Evolutionary conservation across 2,329 filamentous ascomycete genomes (phyloP), one percentile per base, ranked within the genome.

Genomic region (Anthostomella pinea): DNA sequence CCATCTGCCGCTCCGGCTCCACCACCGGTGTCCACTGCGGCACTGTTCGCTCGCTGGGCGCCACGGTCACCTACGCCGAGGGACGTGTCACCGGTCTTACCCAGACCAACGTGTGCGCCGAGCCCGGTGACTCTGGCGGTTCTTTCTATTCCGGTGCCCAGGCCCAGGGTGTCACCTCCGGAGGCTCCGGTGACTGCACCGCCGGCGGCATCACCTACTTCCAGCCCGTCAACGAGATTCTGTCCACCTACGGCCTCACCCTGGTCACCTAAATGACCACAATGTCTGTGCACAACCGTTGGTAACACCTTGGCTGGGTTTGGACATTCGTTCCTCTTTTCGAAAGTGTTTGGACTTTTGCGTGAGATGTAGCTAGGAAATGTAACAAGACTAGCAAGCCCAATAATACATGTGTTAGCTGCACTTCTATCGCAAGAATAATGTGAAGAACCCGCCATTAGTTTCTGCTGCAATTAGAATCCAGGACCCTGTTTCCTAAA

Each of bases 111-210:
- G 62, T 64, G 30, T 66, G 63, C 52, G 62, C 63, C 35, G 63
- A 66, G 61, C 60, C 60, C 44, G 63, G 63, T 41, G 63, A 66
- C 58, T 66, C 63, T 32, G 63, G 63, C 36, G 63, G 63, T 40
- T 60, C 63, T 21, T 65, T 52, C 39, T 66, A 64, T 60, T 51
- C 61, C 39, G 63, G 63, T 32, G 30, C 60, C 36, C 63, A 66
- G 57, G 63, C 63, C 39, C 63, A 66, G 57, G 63, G 63, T 52
- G 63, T 66, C 45, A 65, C 62, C 46, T 66, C 63, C 2, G 63
- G 63, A 52, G 63, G 63, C 46, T 61, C 54, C 33, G 63, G 63
- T 29, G 39, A 65, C 60, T 66, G 63, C 58, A 31, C 23, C n/a
- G 26, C 22, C 20, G 63, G 63, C 38, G 63, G 63, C 22, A 53